These are phyloP conservation scores for Millerozyma miso DNA, from an alignment of 805 yeast species.

Conservation along the genomic window DNA sequence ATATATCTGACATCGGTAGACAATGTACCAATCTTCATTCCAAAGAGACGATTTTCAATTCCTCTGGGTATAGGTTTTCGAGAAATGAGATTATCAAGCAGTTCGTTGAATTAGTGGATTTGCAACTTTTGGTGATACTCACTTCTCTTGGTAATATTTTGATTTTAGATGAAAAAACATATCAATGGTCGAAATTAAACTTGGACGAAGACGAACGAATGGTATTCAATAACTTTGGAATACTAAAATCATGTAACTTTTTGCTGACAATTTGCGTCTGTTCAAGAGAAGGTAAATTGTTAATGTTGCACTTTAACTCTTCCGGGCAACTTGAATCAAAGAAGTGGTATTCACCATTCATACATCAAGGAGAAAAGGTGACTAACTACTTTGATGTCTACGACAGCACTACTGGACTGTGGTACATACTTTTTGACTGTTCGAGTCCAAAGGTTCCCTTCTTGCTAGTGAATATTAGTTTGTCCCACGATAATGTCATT, in stretches of 20 bases:
- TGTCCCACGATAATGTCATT: slow-evolving; percentile 13
- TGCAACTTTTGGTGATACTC: slow-evolving; percentile 43
- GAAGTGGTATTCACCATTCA: slow-evolving; percentile 18
- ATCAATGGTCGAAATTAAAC: slow-evolving; percentile 19
- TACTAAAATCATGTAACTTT: slow-evolving; percentile 38
- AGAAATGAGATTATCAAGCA: slow-evolving; percentile 61
- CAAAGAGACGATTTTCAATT: slow-evolving; percentile 28
- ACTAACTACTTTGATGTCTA: slow-evolving; percentile 44
- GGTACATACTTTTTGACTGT: slow-evolving; percentile 52
- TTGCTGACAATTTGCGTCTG: slow-evolving; percentile 25
- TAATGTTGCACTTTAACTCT: slow-evolving; percentile 27
- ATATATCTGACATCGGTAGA: slow-evolving; percentile 26
- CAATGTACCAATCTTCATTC: slow-evolving; percentile 17
- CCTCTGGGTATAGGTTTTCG: slow-evolving; percentile 20
- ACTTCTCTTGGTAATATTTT: slow-evolving; percentile 60
- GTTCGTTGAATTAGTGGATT: slow-evolving; percentile 42
- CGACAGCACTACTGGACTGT: slow-evolving; percentile 13
- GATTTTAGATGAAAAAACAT: slow-evolving; percentile 15
- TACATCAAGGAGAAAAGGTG: slow-evolving; percentile 37
- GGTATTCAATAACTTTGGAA: slow-evolving; percentile 35
- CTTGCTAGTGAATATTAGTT: slow-evolving; percentile 34
- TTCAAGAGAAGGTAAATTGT: slow-evolving; percentile 37
- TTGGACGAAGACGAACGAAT: slow-evolving; percentile 11
- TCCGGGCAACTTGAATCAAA: slow-evolving; percentile 14
- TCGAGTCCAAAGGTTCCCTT: slow-evolving; percentile 63